Base-by-base conservation (phyloP, 1,284 basidiomycete species). In the Heterobasidion irregulare region DNA sequence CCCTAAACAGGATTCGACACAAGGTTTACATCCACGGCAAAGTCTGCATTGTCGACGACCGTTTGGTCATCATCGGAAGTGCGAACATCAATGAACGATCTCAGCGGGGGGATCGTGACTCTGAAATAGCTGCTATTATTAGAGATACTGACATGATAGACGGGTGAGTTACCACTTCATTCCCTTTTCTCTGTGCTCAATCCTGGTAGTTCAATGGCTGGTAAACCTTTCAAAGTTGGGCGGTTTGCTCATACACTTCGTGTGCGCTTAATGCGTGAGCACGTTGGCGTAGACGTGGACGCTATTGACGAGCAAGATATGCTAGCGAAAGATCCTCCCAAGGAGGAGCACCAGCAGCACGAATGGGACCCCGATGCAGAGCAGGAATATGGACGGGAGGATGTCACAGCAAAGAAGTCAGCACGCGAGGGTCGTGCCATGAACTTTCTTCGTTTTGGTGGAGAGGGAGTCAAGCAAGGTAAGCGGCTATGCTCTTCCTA, bases 61-160 rank as follows among this genome's bases (percentile, higher is more conserved):
- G 94, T 36, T 77, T 97, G 47, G 95, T 87, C n/a, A 93, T 99
- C 61, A 98, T 98, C 63, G 96, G 96, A n/a, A 97, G 94, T 56
- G 96, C 96, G 16, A 99, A 99, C 68, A 96, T 99, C 76, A 99
- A 99, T 67, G 96, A 99, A 70, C 84, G 96, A 36, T 96, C 92
- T 35, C 92, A 94, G 68, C 80, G 93, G 19, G 96, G 96, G 43
- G 96, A 99, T 69, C 86, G 97, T 47, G 96, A 99, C 70, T 98
- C 95, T 6, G 96, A 99, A 68, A 72, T 99, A 18, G 92, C 94
- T 5, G 86, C 90, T 45, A 84, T 99, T 49, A 89, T 99, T 53
- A 80, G 94, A 56, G 96, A 99, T 66, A 98, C 95, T 6, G 97
- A 99, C 67, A 89, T 98, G 91, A 89, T 99, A 56, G 84, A 94